Evolutionary conservation across 2,329 filamentous ascomycete genomes (phyloP).

Genomic region (Pyrenochaeta sp.): DNA sequence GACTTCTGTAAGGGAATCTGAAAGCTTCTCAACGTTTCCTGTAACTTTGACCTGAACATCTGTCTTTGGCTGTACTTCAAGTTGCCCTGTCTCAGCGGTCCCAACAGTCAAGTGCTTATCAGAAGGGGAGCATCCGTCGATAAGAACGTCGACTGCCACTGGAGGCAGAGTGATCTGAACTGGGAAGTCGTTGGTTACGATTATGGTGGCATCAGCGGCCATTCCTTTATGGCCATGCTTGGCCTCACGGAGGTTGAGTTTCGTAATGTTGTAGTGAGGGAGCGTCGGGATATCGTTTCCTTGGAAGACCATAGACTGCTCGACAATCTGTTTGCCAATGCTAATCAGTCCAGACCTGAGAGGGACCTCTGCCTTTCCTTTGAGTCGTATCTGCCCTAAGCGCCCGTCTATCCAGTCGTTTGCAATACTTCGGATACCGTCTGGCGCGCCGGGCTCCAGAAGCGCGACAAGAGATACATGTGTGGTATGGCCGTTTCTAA

Average conservation of each 20-base stretch:
- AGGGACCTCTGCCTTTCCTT: conserved; percentile 75
- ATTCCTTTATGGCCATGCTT: conserved; percentile 69
- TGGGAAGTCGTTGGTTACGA: conserved; percentile 79
- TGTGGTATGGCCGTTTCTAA: conserved; percentile 81
- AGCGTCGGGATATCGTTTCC: conserved; percentile 76
- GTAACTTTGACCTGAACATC: conserved; percentile 74
- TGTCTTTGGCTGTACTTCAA: conserved; percentile 73
- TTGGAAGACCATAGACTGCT: conserved; percentile 80
- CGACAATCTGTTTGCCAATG: conserved; percentile 78
- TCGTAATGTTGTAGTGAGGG: conserved; percentile 83
- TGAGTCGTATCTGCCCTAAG: conserved; percentile 73
- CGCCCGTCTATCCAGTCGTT: conserved; percentile 89
- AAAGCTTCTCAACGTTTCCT: conserved; percentile 76
- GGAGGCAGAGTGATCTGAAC: conserved; percentile 79
- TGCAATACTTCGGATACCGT: conserved; percentile 79
- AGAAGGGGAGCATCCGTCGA: conserved; percentile 78
- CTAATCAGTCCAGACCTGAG: conserved; percentile 82
- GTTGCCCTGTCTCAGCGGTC: conserved; percentile 72
- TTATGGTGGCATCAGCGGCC: conserved; percentile 79
- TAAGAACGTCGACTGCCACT: conserved; percentile 83
- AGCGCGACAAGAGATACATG: conserved; percentile 81
- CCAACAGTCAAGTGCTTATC: conserved; percentile 82
- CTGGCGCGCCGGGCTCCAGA: conserved; percentile 76
- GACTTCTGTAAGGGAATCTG: conserved; percentile 72
- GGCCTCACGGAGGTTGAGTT: conserved; percentile 80